A percentile compares a stretch with the other conserved stretches of the same genome.
Conservation (phyloP, 257 asterid species). For the Solanum infundibuliforme region DNA sequence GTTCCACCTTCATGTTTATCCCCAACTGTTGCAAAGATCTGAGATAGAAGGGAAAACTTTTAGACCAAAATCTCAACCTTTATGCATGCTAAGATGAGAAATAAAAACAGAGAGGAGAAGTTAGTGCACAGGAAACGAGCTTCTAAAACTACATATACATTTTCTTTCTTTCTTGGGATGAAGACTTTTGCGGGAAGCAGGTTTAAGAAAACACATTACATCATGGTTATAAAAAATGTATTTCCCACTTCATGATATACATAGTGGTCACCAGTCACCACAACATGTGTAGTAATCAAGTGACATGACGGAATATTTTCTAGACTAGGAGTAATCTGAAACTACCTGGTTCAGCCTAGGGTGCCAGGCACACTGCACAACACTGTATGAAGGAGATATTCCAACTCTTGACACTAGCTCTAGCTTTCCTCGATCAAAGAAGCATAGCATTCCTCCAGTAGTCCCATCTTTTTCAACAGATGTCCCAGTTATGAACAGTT, state of each 20-base stretch:
- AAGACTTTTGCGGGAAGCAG: background rate
- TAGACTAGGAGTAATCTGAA: background rate
- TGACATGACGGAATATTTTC: background rate
- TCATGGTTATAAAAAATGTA: background rate
- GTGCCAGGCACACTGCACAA: constrained; percentile 94
- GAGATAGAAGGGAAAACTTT: background rate
- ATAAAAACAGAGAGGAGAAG: background rate
- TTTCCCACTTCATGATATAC: background rate
- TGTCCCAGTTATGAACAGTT: constrained; percentile 77
- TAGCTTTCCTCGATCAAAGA: constrained; percentile 69
- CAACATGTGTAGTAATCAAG: background rate
- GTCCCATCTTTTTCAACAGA: constrained; percentile 68
- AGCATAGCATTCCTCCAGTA: constrained; percentile 72
- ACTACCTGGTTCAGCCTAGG: constrained; percentile 86
- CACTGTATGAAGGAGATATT: constrained; percentile 75
- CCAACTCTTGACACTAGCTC: constrained; percentile 80
- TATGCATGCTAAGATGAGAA: background rate
- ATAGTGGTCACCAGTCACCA: background rate
- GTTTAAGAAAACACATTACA: background rate
- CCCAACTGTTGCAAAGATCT: constrained; percentile 83
- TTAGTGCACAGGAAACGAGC: background rate
- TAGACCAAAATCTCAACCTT: background rate
- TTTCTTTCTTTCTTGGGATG: background rate
- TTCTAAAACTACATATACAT: background rate
- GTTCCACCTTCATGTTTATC: constrained; percentile 89